Evolutionary conservation across 1,284 basidiomycete species (phyloP).

Genomic region (Xerocomus minutiporus): DNA sequence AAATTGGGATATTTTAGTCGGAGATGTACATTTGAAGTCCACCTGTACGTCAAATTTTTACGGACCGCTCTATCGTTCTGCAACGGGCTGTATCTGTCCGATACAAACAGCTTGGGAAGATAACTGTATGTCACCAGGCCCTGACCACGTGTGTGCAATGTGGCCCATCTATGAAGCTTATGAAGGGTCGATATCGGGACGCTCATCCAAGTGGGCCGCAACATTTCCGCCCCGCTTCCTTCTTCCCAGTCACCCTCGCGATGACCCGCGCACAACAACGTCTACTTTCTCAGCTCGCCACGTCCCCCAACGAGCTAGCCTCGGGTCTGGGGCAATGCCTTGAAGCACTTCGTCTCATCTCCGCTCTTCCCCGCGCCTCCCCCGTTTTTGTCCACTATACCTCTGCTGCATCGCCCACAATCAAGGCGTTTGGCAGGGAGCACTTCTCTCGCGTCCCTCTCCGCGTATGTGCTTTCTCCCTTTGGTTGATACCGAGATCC

Average conservation of each 20-base stretch:
- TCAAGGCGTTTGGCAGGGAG: conserved; percentile 31
- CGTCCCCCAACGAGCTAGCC: conserved; percentile 31
- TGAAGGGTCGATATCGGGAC: not conserved
- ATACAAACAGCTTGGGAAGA: no score
- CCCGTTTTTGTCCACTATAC: conserved; percentile 27
- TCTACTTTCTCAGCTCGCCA: conserved; percentile 29
- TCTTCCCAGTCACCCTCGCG: not conserved
- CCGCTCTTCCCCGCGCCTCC: conserved; percentile 26
- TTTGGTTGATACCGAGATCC: not conserved
- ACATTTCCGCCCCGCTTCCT: not conserved
- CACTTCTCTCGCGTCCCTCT: conserved; percentile 32
- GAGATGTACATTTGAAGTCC: no score
- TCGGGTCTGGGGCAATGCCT: conserved; percentile 30
- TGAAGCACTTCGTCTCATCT: conserved; percentile 32
- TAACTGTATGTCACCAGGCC: no score
- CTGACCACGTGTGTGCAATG: no score
- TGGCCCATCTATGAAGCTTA: no score
- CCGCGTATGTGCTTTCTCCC: conserved; percentile 17
- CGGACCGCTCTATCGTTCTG: no score
- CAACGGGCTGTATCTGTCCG: no score
- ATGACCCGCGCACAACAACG: conserved; percentile 29
- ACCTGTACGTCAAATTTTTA: no score
- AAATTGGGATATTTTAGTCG: no score
- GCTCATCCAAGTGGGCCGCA: not conserved
- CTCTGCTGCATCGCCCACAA: conserved; percentile 12